Evolutionary conservation across 768 basidiomycete species (phyloP).

Genomic region (Jaapia argillacea): DNA sequence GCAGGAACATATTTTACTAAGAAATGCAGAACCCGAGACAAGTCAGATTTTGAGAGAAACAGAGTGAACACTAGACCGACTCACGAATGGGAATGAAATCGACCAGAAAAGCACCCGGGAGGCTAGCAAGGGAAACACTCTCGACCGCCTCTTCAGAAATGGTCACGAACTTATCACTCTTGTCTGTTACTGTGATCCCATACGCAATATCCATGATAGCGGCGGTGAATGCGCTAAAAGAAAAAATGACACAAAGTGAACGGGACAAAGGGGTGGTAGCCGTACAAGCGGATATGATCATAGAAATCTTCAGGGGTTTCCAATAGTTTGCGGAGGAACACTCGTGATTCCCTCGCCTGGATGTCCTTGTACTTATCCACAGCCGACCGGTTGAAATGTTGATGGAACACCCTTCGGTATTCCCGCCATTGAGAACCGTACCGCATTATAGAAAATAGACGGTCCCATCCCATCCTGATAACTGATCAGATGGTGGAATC

Average conservation of each 20-base stretch:
- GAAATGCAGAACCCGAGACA: conserved; percentile 9
- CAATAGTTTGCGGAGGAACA: conserved; percentile 2
- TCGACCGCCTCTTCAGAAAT: background rate
- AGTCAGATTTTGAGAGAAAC: background rate
- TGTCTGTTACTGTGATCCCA: background rate
- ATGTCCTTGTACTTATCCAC: conserved; percentile 3
- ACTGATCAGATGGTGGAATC: no score
- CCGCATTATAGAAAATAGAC: background rate
- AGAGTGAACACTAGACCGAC: background rate
- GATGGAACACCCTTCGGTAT: conserved; percentile 9
- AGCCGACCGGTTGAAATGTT: conserved; percentile 7
- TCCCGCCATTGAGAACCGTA: conserved; percentile 7
- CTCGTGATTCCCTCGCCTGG: conserved; percentile 3
- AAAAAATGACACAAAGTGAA: background rate
- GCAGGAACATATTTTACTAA: conserved; percentile 9
- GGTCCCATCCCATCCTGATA: background rate
- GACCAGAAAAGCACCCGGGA: background rate
- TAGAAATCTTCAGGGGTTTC: conserved; percentile 2
- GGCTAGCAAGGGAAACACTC: background rate
- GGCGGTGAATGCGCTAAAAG: background rate
- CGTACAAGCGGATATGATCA: background rate
- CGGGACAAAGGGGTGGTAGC: background rate
- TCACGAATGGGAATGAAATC: background rate
- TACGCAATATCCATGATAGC: background rate
- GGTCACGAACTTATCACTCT: background rate